phyloP scores from a whole-genome alignment of 352 stramenopile genomes.

The Stephanocyclus meneghinianus region DNA sequence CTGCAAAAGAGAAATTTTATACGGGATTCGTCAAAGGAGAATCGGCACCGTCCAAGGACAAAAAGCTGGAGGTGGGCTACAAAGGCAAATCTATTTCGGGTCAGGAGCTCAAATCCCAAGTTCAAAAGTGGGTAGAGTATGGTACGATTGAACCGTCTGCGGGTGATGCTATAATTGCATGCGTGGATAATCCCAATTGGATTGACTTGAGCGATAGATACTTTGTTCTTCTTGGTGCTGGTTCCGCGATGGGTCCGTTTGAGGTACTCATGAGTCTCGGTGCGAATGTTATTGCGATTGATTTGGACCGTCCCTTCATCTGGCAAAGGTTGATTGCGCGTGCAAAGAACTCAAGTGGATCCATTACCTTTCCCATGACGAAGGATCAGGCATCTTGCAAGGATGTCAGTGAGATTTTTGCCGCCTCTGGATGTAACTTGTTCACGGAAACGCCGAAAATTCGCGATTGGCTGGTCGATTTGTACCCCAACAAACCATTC shows the following conservation, averaged over 20 bases:
- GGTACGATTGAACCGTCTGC: slow-evolving; percentile 86
- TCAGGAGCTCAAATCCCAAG: slow-evolving; percentile 77
- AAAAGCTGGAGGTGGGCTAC: slow-evolving; percentile 82
- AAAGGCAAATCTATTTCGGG: slow-evolving; percentile 82
- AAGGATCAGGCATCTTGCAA: slow-evolving; percentile 54
- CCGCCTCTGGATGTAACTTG: slow-evolving; percentile 83
- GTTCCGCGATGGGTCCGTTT: slow-evolving; percentile 86
- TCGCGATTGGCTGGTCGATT: slow-evolving; percentile 84
- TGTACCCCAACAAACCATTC: slow-evolving; percentile 80
- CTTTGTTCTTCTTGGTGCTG: slow-evolving; percentile 87
- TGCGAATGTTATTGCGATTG: slow-evolving; percentile 87
- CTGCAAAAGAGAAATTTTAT: slow-evolving; percentile 75
- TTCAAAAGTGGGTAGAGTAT: slow-evolving; percentile 85
- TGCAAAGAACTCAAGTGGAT: slow-evolving; percentile 80
- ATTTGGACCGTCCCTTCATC: slow-evolving; percentile 84
- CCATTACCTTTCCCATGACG: slow-evolving; percentile 86
- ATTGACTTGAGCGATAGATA: slow-evolving; percentile 84
- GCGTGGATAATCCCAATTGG: slow-evolving; percentile 82
- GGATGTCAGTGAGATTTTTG: slow-evolving; percentile 73
- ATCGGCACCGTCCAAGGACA: slow-evolving; percentile 21
- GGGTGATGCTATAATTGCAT: slow-evolving; percentile 83
- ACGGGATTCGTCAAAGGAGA: slow-evolving; percentile 83
- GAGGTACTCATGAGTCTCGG: slow-evolving; percentile 85
- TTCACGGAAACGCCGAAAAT: slow-evolving; percentile 87
- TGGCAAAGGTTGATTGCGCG: slow-evolving; percentile 85